Evolutionary conservation across 495 filamentous ascomycete species (phyloP), one percentile per base, ranked within the genome.

Genomic region (Aspergillus hancockii): DNA sequence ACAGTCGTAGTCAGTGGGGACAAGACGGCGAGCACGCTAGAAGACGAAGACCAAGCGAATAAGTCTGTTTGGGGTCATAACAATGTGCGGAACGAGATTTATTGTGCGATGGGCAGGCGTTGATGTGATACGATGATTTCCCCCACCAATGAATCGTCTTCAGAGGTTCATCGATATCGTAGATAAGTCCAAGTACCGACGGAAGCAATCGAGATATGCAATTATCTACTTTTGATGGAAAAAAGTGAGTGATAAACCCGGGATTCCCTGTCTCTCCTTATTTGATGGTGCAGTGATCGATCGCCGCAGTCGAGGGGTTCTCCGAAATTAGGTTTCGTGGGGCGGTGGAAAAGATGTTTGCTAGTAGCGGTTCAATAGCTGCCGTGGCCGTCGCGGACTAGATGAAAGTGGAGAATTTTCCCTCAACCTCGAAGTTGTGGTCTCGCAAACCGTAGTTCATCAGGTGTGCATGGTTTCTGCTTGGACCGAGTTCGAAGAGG

Each of bases 61-160:
- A 40, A 52, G 47, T 57, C 53, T 58, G 53, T 49, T 40, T 52
- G 59, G 52, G 64, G 62, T 67, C 70, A 77, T 75, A 63, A 62
- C 64, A 75, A 59, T 66, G 61, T 74, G 72, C 68, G 69, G 70
- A 67, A 71, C 66, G 60, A 65, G 65, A 68, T 60, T 72, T 73
- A 66, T 77, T 77, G 75, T 75, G 73, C 73, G 74, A 69, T 69
- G 68, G 63, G 56, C 55, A 34, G 50, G 47, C 13, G 62, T 67
- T 58, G 62, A 65, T 58, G 62, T 57, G 60, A 69, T 62, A 40
- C 21, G 55, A 41, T 38, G 28, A 53, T 54, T 32, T 25, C 34
- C 52, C 28, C 61, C 61, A 52, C 59, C 41, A 61, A 52, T 43
- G 9, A 61, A 47, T 49, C n/a, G 31, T 47, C 30, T 46, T 53